phyloP scores from a whole-genome alignment of 192 early-diverging fungal genomes.

The Coemansia nantahalensis region DNA sequence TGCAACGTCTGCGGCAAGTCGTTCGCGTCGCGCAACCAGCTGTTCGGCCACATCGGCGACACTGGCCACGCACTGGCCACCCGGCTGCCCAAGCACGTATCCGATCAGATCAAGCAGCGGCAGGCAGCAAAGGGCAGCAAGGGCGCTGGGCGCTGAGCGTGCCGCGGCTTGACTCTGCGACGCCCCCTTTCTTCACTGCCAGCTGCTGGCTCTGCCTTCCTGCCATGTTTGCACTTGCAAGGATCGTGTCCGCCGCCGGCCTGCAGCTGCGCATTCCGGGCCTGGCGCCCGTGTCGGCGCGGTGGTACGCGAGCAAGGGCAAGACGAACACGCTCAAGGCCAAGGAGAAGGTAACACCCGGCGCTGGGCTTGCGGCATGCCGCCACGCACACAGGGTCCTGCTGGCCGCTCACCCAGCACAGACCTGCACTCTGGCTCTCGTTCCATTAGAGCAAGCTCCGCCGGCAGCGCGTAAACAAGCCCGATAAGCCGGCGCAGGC shows the following conservation, averaged over 20 bases:
- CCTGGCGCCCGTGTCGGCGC: conserved; percentile 1
- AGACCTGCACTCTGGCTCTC: too few species aligned
- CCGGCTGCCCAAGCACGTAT: too few species aligned
- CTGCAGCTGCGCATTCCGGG: too few species aligned
- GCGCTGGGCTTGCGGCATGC: background rate
- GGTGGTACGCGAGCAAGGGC: conserved; percentile 1
- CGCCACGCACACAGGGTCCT: background rate
- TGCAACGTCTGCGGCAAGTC: conserved; percentile 78
- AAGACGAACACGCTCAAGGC: conserved; percentile 1
- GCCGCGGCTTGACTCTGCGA: too few species aligned
- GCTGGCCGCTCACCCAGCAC: background rate
- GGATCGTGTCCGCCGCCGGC: conserved; percentile 1
- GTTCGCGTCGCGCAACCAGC: conserved; percentile 78
- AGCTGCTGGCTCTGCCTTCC: too few species aligned
- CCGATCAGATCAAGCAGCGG: background rate
- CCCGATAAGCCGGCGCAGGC: conserved; percentile 41
- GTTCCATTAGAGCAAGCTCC: conserved; percentile 48
- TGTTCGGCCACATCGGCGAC: conserved; percentile 85
- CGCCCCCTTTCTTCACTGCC: too few species aligned
- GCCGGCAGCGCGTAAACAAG: conserved; percentile 47
- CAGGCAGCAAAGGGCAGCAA: background rate
- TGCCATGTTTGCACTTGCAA: conserved; percentile 20
- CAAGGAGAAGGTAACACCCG: conserved; percentile 28
- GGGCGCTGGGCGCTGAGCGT: too few species aligned
- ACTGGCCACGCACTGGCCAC: conserved; percentile 86